Evolutionary conservation across 169 alveolate species (phyloP), one percentile per base, ranked within the genome.

Genomic region (Plasmodium gonderi): DNA sequence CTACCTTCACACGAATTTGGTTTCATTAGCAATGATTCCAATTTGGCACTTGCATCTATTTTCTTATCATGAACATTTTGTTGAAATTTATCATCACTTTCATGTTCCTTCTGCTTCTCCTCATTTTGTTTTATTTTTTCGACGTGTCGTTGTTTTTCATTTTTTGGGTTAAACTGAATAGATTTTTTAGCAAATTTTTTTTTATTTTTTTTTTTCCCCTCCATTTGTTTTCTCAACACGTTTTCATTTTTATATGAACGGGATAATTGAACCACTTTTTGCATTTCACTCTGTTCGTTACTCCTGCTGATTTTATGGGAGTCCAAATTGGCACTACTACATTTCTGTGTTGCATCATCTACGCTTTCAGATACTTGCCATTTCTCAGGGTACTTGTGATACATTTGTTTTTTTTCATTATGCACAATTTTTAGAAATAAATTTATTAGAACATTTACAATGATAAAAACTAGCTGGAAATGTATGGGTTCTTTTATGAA

Each of bases 401-500:
- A 79, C 14, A 77, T 77, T 29, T 65, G 44, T 36, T 90, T 42
- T 67, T 26, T 90, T 47, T 90, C 83, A 38, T 79, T 67, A 17
- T 45, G 26, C 17, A 90, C 94, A 77, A 90, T 44, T 79, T 79
- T 90, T 49, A 90, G 54, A 29, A 78, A 49, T 33, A 90, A 79
- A 26, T 45, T 79, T 31, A 79, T 47, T 23, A 76, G 80, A 9
- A 90, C 65, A 42, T 60, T 33, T 14, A 90, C 26, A 29, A 90
- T 90, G 33, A 90, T 76, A 68, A 90, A 44, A 44, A 45, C 51
- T 23, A 67, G 14, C 23, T 90, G 94, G 36, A 44, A 77, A 14
- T 60, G 79, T 69, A 90, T 44, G 68, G 93, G 79, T 20, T 90
- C 31, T 3, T 67, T 33, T 4, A 90, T 69, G 17, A 31, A 60